phyloP scores from a whole-genome alignment of 805 yeast species.

The Pichia deserticola region DNA sequence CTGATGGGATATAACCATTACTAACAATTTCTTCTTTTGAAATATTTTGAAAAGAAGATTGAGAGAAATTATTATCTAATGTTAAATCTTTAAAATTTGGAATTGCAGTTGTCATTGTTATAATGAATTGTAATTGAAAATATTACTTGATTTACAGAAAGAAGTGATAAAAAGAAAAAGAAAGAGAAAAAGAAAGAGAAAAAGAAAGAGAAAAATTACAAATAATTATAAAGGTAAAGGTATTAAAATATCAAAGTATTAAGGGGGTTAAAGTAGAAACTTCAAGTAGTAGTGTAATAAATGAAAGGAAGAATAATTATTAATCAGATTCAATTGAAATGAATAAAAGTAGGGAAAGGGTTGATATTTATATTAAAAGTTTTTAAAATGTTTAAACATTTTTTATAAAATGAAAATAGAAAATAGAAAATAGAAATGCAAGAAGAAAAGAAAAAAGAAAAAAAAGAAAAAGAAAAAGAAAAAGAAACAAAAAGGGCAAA shows the following conservation, averaged over 20 bases:
- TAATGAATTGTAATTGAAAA: background rate
- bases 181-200: background rate
- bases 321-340: no score
- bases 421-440: no score
- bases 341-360: background rate
- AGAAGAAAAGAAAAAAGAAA: no score
- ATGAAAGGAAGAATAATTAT: background rate
- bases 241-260: background rate
- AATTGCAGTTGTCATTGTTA: conserved; percentile 3
- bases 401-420: no score
- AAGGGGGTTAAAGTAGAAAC: background rate
- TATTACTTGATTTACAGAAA: background rate
- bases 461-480: no score
- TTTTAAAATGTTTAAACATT: no score
- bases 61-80: conserved; percentile 30
- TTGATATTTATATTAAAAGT: no score
- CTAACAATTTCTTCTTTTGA: conserved; percentile 24
- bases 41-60: conserved; percentile 28
- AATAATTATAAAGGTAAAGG: background rate
- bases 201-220: background rate
- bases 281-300: background rate
- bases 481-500: no score
- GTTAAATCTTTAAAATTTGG: conserved; percentile 19
- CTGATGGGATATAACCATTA: conserved; percentile 63
- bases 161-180: background rate